Conservation (phyloP, 2,329 filamentous ascomycete species). For the Botrytis aclada region DNA sequence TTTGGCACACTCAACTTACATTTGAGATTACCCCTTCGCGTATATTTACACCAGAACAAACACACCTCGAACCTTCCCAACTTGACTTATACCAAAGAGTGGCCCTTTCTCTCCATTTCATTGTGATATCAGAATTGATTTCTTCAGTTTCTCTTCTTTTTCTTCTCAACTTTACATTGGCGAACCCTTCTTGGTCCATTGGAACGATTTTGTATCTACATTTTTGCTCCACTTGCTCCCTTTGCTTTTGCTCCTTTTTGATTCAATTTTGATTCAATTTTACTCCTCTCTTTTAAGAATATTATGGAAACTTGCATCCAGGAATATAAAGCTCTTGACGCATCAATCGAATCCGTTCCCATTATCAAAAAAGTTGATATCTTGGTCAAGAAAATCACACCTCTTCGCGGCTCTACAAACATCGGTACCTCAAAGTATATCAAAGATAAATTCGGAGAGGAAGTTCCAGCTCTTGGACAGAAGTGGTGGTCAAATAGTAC, state of each 20-base stretch:
- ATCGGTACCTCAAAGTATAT: constrained; percentile 31
- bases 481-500: neutral
- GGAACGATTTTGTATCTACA: constrained; percentile 37
- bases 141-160: neutral
- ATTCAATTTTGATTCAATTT: constrained; percentile 11
- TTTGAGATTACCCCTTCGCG: neutral
- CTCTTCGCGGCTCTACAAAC: constrained; percentile 23
- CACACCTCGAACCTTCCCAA: neutral
- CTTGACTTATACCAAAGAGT: neutral
- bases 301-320: constrained; percentile 31
- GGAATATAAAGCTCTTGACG: constrained; percentile 19
- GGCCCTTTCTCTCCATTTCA: neutral
- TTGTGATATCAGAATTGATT: neutral
- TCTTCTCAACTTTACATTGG: constrained; percentile 7
- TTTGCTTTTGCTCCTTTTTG: constrained; percentile 15
- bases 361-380: constrained; percentile 12
- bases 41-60: neutral
- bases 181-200: constrained; percentile 36
- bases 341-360: constrained; percentile 34
- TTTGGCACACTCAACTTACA: neutral
- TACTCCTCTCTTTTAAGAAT: neutral
- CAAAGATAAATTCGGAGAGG: neutral
- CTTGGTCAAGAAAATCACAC: neutral
- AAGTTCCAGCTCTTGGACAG: neutral
- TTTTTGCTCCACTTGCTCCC: constrained; percentile 28